These are phyloP conservation scores for Halophytophthora polymorphica DNA, from an alignment of 352 stramenopile species.

Conservation along the genomic window DNA sequence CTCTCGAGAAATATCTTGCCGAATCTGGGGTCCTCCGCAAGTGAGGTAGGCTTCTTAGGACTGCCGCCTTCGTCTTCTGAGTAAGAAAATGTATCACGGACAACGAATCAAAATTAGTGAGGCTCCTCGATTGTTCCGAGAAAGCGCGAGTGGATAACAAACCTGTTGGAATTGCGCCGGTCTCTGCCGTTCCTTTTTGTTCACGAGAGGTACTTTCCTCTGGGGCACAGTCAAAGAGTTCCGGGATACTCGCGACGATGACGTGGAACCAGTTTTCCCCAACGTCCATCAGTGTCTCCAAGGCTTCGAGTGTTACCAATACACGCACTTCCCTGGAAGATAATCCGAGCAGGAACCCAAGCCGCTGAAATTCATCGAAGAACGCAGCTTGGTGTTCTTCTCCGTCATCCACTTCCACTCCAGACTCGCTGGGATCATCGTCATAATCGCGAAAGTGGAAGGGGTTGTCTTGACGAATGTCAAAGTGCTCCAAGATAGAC, in stretches of 20 bases:
- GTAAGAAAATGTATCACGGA: background rate
- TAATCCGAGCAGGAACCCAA: conserved; percentile 60
- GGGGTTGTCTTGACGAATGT: conserved; percentile 70
- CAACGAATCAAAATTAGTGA: background rate
- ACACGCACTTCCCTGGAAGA: conserved; percentile 54
- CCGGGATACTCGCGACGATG: conserved; percentile 37
- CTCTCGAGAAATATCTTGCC: conserved; percentile 48
- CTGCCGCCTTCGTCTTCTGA: conserved; percentile 24
- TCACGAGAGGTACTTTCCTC: conserved; percentile 13
- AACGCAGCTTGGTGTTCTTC: conserved; percentile 25
- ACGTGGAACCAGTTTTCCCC: conserved; percentile 62
- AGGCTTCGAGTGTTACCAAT: conserved; percentile 51
- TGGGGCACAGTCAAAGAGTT: conserved; percentile 25
- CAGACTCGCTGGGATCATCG: conserved; percentile 14
- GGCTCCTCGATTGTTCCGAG: background rate
- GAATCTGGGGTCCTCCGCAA: conserved; percentile 72
- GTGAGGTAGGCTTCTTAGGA: conserved; percentile 61
- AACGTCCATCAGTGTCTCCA: conserved; percentile 68
- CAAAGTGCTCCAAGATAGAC: conserved; percentile 72
- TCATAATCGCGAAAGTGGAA: conserved; percentile 65
- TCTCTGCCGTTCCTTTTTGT: conserved; percentile 8
- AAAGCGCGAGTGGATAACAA: background rate
- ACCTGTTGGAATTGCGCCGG: background rate
- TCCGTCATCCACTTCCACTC: background rate
- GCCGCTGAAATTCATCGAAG: conserved; percentile 42